Percentiles rank a stretch among this genome's conserved stretches.
phyloP scores from a whole-genome alignment of 768 basidiomycete genomes.

The Psilocybe tampanensis region DNA sequence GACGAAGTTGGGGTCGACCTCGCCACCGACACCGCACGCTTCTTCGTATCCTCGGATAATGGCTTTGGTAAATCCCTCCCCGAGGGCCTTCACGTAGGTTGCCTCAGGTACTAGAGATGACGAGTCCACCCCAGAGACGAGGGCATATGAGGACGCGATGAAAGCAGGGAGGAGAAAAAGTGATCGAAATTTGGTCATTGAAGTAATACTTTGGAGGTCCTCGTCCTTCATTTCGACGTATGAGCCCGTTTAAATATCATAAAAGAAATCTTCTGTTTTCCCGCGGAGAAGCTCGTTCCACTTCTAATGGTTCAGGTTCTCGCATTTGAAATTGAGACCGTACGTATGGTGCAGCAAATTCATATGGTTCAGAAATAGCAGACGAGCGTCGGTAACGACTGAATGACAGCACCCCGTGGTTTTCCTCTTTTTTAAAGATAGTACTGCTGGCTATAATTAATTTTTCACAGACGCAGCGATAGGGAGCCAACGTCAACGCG shows the following conservation, averaged over 20 bases:
- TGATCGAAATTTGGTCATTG: slow-evolving; percentile 13
- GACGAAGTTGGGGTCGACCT: slow-evolving; percentile 24
- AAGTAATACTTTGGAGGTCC: too few relatives aligned
- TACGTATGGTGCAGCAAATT: not conserved
- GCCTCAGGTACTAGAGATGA: slow-evolving; percentile 16
- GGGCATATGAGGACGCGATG: slow-evolving; percentile 14
- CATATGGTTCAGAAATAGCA: not conserved
- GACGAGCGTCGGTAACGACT: not conserved
- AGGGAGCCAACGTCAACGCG: too few relatives aligned
- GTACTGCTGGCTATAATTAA: too few relatives aligned
- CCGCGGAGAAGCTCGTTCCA: too few relatives aligned
- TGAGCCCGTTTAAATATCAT: too few relatives aligned
- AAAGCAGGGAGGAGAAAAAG: slow-evolving; percentile 13
- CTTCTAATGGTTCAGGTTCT: too few relatives aligned
- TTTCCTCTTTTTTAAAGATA: too few relatives aligned
- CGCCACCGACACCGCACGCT: slow-evolving; percentile 18
- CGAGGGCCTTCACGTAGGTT: slow-evolving; percentile 14
- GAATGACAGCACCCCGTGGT: not conserved
- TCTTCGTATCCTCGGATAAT: slow-evolving; percentile 23
- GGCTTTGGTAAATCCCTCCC: slow-evolving; percentile 23
- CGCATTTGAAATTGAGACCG: too few relatives aligned
- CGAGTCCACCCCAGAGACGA: slow-evolving; percentile 19
- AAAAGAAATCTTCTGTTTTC: too few relatives aligned
- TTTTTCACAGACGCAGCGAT: too few relatives aligned
- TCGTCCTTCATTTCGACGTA: too few relatives aligned